Evolutionary conservation across 257 asterid species (phyloP), one percentile per base, ranked within the genome.

Genomic region (Linaria vulgaris): DNA sequence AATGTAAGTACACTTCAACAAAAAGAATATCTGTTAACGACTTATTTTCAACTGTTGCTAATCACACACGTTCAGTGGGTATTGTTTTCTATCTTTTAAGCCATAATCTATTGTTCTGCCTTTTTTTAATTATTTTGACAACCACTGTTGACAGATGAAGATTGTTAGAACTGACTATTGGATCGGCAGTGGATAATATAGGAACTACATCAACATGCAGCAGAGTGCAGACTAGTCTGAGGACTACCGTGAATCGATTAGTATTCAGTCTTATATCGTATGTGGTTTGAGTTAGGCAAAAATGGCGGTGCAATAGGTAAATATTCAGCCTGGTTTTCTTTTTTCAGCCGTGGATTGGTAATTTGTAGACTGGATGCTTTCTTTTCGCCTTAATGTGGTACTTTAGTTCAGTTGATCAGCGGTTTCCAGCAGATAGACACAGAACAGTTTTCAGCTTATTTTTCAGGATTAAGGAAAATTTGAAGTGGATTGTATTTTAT

Each of bases 1-100:
- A 70, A 76, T 53, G 86, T 70, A 58, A 80, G 81, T 60, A 15
- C 56, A 16, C 46, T 16, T 7, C 41, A 25, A 45, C 10, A 16
- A 10, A 13, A 15, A 17, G 17, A 23, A 47, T 27, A 25, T 27
- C 46, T 17, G 61, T n/a, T n/a, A n/a, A n/a, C 9, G 12, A 38
- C 45, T 13, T 7, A 3, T 25, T 34, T 34, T 55, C 17, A 38
- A 30, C 19, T 47, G 58, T 10, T 21, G 17, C 46, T 56, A 31
- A 20, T 16, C 10, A 9, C 61, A n/a, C 15, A 3, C 15, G 16
- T 30, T 56, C n/a, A n/a, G n/a, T n/a, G n/a, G 16, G 15, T 12
- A 1, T 56, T 56, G 19, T 19, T 59, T n/a, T n/a, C n/a, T n/a
- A n/a, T n/a, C n/a, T n/a, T n/a, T n/a, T n/a, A n/a, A n/a, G n/a